Evolutionary conservation across 768 basidiomycete species (phyloP), one percentile per base, ranked within the genome.

Genomic region (Wakefieldia striispora): DNA sequence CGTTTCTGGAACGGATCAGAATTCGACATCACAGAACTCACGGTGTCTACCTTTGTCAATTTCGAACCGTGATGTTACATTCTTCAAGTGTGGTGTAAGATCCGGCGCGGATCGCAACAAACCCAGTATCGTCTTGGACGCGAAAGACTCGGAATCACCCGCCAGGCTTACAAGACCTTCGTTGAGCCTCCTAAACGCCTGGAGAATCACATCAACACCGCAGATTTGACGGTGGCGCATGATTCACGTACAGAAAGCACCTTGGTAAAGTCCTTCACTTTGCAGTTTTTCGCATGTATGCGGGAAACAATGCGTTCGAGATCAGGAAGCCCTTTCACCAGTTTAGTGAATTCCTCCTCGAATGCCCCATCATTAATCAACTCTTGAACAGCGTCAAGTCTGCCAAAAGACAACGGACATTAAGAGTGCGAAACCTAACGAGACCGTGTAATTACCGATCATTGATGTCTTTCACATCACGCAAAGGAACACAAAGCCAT

Each of bases 331-430:
- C 86, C 84, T 68, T 91, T 92, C 9, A 84, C 86, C 19, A 94
- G 65, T 43, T 79, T 76, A 19, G 76, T 79, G 66, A 98, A 98
- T 0, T 83, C 78, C 6, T 72, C 75, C 59, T 89, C 85, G 60
- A 94, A 95, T 0, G 77, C 80, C 1, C 82, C 82, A 56, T 95
- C 82, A 20, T 81, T 74, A 61, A 98, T 82, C 39, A 99, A 78
- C 62, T 95, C 95, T 59, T 97, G 76, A 2, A 99, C 91, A 3
- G 97, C 97, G 65, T 98, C 95, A 17, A 97, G 83, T 49, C 95
- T 94, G 56, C 14, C 48, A 31, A 41, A 31, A 23, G 51, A 46
- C 40, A 50, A 46, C 41, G 63, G 54, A 52, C 35, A 57, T 49
- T 58, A 55, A 61, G 37, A 14, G 38, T 21, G 38, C 33, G 42